Conservation (phyloP, 1,139 yeast species). For the Protomyces macrosporus region DNA sequence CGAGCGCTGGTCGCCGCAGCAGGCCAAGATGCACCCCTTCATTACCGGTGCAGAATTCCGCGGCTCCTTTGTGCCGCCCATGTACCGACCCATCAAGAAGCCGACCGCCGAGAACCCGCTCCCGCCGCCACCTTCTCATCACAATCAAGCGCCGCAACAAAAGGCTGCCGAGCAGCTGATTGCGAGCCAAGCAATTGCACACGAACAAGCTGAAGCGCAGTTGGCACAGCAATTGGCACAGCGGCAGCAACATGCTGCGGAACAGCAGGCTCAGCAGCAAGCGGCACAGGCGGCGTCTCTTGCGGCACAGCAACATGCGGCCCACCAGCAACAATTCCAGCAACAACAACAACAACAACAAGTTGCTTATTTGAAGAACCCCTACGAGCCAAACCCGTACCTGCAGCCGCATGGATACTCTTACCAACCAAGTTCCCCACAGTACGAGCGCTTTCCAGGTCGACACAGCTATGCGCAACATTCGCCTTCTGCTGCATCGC, state of each 20-base stretch:
- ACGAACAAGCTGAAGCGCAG: slow-evolving; percentile 20
- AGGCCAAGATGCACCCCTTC: slow-evolving; percentile 88
- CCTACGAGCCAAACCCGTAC: slow-evolving; percentile 16
- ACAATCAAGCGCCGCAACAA: slow-evolving; percentile 23
- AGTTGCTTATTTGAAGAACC: not conserved
- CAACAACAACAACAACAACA: slow-evolving; percentile 1
- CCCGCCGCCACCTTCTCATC: slow-evolving; percentile 24
- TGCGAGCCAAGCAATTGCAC: slow-evolving; percentile 23
- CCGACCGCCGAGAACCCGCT: slow-evolving; percentile 21
- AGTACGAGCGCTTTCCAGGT: not conserved
- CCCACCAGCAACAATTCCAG: not conserved
- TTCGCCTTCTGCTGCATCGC: slow-evolving; percentile 1
- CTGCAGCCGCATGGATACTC: slow-evolving; percentile 5
- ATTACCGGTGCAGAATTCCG: slow-evolving; percentile 46
- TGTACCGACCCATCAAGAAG: slow-evolving; percentile 9
- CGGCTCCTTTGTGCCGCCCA: slow-evolving; percentile 37
- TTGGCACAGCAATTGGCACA: slow-evolving; percentile 8
- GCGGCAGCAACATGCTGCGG: slow-evolving; percentile 5
- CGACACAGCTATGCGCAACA: not conserved
- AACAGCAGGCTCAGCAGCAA: not conserved
- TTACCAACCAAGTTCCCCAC: not conserved
- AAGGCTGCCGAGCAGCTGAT: slow-evolving; percentile 22
- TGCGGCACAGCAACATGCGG: not conserved
- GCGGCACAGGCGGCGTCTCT: not conserved
- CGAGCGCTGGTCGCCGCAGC: slow-evolving; percentile 95